Evolutionary conservation across 1,284 basidiomycete species (phyloP), one percentile per base, ranked within the genome.

Genomic region (Pisolithus thermaeus): DNA sequence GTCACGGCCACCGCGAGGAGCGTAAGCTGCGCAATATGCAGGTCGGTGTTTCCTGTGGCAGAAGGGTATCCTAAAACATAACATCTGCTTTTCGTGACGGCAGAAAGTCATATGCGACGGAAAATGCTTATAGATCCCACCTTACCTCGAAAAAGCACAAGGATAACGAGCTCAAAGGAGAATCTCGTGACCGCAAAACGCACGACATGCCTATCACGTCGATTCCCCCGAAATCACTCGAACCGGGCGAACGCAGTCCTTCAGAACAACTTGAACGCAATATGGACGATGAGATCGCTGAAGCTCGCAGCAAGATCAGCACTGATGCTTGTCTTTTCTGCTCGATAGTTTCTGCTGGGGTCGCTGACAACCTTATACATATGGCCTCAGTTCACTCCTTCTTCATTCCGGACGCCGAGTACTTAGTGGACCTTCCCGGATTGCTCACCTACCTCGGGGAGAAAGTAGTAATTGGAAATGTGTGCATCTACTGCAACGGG

Each of bases 341-440:
- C 72, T 56, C 80, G 12, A 61, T 73, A 40, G 60, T 72, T 12
- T 77, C 80, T 9, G 36, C 73, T 0, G 73, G 81, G 1, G 69
- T 94, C 32, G 76, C 83, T 6, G 78, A 76, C 7, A 93, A 88
- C 59, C 76, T 97, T 20, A 72, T 77, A 0, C 97, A 99, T 75
- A 99, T 99, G 97, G 82, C 86, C 32, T 68, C 71, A 41, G 70
- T 70, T 0, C 97, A 99, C 70, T 93, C 93, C 25, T 99, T 99
- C 79, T 98, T 97, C 76, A 78, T 99, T 54, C 97, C 97, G 42
- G 96, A 99, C 59, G 83, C 83, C 38, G 92, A 97, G 42, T 96
- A 91, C 68, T 82, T 99, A 55, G 73, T 89, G 58, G 92, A 99
- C 69, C 69, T 90, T 27, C 59, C 80, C 1, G 97, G 96, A 3